Evolutionary conservation across 345 rosid species (phyloP).

Genomic region (Hirschfeldia incana): DNA sequence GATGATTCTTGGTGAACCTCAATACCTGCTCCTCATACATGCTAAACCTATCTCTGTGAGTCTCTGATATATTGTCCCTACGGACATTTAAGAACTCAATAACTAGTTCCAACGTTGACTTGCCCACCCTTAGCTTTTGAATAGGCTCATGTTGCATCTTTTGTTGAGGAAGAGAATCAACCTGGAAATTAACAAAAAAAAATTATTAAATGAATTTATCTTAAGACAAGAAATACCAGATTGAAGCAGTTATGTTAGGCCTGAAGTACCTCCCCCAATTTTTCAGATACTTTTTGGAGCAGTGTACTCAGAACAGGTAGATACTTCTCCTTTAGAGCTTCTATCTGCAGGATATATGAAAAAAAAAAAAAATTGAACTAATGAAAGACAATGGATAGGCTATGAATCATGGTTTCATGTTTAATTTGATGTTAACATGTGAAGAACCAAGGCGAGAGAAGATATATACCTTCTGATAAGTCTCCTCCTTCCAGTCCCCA

Average conservation of each 20-base stretch:
- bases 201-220: too few relatives aligned
- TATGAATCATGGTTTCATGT: not conserved
- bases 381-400: not conserved
- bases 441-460: not conserved
- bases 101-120: constrained; percentile 29
- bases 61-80: constrained; percentile 32
- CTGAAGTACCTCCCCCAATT: constrained; percentile 42
- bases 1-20: constrained; percentile 10
- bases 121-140: constrained; percentile 34
- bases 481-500: constrained; percentile 84
- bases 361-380: too few relatives aligned
- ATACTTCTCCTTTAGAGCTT: constrained; percentile 39
- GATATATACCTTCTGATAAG: constrained; percentile 65
- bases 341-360: constrained; percentile 31
- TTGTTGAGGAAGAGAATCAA: constrained; percentile 40
- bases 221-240: not conserved
- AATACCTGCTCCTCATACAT: constrained; percentile 35
- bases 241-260: not conserved
- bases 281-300: constrained; percentile 35
- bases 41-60: constrained; percentile 42
- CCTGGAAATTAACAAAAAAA: constrained; percentile 20
- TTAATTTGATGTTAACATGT: not conserved
- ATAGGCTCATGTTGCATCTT: constrained; percentile 18
- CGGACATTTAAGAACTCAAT: constrained; percentile 27
- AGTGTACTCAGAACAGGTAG: constrained; percentile 40